phyloP scores from a whole-genome alignment of 139 green algal genomes.

The Tetraselmis striata region DNA sequence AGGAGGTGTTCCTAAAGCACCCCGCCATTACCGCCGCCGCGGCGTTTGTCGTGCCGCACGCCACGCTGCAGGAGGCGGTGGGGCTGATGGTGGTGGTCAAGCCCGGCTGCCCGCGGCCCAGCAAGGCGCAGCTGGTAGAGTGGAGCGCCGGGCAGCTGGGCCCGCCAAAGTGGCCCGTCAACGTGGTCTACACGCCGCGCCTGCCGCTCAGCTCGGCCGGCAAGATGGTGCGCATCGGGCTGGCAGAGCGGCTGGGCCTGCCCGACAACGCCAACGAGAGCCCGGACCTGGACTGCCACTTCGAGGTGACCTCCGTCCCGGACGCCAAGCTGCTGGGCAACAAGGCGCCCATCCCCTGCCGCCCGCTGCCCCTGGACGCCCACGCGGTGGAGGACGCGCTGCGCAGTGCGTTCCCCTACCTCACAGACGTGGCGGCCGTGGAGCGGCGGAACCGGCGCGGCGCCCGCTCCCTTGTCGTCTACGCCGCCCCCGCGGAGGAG shows the following conservation, averaged over 20 bases:
- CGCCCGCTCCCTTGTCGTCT: neutral
- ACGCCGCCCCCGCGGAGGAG: neutral
- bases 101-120: neutral
- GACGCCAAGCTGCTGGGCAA: neutral
- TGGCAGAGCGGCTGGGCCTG: conserved; percentile 11
- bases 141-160: neutral
- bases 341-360: neutral
- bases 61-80: conserved; percentile 23
- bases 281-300: conserved; percentile 6
- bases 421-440: neutral
- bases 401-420: neutral
- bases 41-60: conserved; percentile 25
- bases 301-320: conserved; percentile 5
- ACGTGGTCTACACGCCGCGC: neutral
- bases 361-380: neutral
- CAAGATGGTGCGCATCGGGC: conserved; percentile 12
- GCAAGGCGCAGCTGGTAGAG: conserved; percentile 7
- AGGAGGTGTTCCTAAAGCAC: conserved; percentile 21
- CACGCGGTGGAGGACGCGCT: neutral
- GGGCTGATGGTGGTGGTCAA: conserved; percentile 15
- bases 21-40: conserved; percentile 19
- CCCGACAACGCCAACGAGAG: conserved; percentile 2
- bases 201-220: conserved; percentile 13
- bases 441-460: neutral
- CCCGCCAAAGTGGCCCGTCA: conserved; percentile 20